Evolutionary conservation across 441 rosid species (phyloP).

Genomic region (Sinapis alba): DNA sequence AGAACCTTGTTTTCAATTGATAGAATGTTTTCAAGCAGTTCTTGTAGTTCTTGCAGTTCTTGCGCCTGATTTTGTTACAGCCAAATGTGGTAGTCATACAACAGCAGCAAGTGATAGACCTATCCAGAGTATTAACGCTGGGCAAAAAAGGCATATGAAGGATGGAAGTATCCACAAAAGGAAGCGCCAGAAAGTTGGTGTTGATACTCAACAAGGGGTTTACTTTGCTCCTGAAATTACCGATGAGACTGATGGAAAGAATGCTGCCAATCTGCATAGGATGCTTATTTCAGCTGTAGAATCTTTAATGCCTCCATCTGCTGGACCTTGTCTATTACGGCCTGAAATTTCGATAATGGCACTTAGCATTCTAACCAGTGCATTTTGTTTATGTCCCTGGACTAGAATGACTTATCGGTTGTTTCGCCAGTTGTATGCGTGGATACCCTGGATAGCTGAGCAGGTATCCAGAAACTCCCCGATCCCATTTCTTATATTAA

Average conservation of each 20-base stretch:
- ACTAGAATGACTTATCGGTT: slow-evolving; percentile 59
- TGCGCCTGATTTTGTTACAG: slow-evolving; percentile 51
- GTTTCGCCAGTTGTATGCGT: slow-evolving; percentile 62
- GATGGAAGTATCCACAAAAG: slow-evolving; percentile 45
- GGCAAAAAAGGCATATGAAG: slow-evolving; percentile 64
- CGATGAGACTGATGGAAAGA: slow-evolving; percentile 55
- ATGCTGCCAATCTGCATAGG: slow-evolving; percentile 55
- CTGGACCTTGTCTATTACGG: slow-evolving; percentile 48
- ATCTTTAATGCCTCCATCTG: slow-evolving; percentile 55
- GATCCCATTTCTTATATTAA: slow-evolving; percentile 29
- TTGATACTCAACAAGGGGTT: slow-evolving; percentile 43
- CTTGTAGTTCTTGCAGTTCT: slow-evolving; percentile 67
- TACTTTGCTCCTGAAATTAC: slow-evolving; percentile 43
- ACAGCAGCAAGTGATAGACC: slow-evolving; percentile 42
- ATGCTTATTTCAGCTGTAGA: slow-evolving; percentile 67
- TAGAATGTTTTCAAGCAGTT: slow-evolving; percentile 77
- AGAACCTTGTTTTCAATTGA: slow-evolving; percentile 73
- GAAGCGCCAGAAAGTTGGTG: slow-evolving; percentile 78
- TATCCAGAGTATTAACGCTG: slow-evolving; percentile 48
- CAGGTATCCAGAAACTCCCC: slow-evolving; percentile 51
- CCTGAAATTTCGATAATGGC: slow-evolving; percentile 70
- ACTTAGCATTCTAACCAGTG: slow-evolving; percentile 86
- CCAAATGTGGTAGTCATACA: slow-evolving; percentile 38
- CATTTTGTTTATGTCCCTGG: slow-evolving; percentile 66
- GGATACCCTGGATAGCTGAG: slow-evolving; percentile 91